phyloP scores from a whole-genome alignment of 805 yeast genomes.

The Cyberlindnera petersonii region DNA sequence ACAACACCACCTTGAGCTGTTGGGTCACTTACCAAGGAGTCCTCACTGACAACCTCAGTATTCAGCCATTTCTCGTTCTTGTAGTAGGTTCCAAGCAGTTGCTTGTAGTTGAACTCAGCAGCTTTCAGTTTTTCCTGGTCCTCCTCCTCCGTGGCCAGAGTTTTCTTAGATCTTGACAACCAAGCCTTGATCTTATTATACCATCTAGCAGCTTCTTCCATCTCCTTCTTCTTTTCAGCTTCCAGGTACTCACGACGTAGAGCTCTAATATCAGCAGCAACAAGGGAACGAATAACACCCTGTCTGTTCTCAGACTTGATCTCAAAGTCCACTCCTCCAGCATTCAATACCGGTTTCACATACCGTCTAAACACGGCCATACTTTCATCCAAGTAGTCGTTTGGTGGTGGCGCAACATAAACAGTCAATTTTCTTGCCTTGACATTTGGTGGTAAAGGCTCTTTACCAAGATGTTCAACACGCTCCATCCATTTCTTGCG shows the following conservation, averaged over 20 bases:
- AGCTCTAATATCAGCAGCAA: constrained; percentile 78
- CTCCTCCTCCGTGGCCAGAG: constrained; percentile 17
- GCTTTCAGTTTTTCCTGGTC: constrained; percentile 24
- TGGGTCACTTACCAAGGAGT: constrained; percentile 42
- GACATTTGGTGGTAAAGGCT: constrained; percentile 43
- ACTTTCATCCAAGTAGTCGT: constrained; percentile 76
- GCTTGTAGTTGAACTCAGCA: constrained; percentile 35
- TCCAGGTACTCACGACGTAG: constrained; percentile 48
- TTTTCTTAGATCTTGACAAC: constrained; percentile 7
- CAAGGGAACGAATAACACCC: constrained; percentile 78
- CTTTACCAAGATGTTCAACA: constrained; percentile 52
- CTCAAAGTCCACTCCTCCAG: constrained; percentile 83
- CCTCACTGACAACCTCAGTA: constrained; percentile 37
- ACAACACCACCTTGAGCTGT: constrained; percentile 75
- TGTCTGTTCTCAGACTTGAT: constrained; percentile 74
- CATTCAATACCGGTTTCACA: constrained; percentile 79
- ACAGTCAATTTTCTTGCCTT: constrained; percentile 74
- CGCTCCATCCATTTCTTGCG: constrained; percentile 59
- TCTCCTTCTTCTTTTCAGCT: constrained; percentile 23
- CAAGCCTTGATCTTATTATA: constrained; percentile 17
- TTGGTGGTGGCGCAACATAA: constrained; percentile 95
- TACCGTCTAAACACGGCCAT: constrained; percentile 69
- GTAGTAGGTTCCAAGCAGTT: constrained; percentile 58
- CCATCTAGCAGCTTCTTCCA: constrained; percentile 21
- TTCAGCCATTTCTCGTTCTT: constrained; percentile 24